Percentiles rank a stretch among this genome's conserved stretches.
phyloP scores from a whole-genome alignment of 768 basidiomycete genomes.

The Serendipita indica region DNA sequence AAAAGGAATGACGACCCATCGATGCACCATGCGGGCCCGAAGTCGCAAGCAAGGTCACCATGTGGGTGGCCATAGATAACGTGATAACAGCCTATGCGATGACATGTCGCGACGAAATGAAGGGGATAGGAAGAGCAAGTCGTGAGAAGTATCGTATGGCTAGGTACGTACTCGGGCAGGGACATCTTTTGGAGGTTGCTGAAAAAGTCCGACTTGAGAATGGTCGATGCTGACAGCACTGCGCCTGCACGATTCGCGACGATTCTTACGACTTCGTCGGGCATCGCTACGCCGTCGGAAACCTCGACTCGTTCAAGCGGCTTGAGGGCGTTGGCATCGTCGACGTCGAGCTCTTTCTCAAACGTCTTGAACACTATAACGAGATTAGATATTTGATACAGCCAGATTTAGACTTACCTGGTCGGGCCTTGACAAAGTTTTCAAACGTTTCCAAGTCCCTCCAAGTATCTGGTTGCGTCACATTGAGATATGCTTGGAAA shows the following conservation, averaged over 20 bases:
- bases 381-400: not conserved
- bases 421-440: conserved; percentile 65
- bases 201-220: conserved; percentile 93
- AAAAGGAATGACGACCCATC: not conserved
- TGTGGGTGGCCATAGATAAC: not conserved
- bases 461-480: conserved; percentile 66
- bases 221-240: conserved; percentile 81
- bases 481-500: conserved; percentile 81
- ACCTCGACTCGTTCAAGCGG: conserved; percentile 63
- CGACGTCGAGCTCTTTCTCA: conserved; percentile 69
- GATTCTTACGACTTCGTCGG: conserved; percentile 80
- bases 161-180: conserved; percentile 63
- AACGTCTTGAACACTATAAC: conserved; percentile 81
- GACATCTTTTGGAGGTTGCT: conserved; percentile 92
- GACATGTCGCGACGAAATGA: not conserved
- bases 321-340: conserved; percentile 64
- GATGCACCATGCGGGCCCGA: not conserved
- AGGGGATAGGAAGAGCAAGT: not conserved
- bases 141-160: too few relatives aligned
- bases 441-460: conserved; percentile 63
- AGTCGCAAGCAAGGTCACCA: not conserved
- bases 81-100: not conserved
- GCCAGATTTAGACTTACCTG: conserved; percentile 37
- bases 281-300: conserved; percentile 56
- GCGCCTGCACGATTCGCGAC: conserved; percentile 73